Evolutionary conservation across 73 alveolate species (phyloP).

Genomic region (Durusdinium trenchii): DNA sequence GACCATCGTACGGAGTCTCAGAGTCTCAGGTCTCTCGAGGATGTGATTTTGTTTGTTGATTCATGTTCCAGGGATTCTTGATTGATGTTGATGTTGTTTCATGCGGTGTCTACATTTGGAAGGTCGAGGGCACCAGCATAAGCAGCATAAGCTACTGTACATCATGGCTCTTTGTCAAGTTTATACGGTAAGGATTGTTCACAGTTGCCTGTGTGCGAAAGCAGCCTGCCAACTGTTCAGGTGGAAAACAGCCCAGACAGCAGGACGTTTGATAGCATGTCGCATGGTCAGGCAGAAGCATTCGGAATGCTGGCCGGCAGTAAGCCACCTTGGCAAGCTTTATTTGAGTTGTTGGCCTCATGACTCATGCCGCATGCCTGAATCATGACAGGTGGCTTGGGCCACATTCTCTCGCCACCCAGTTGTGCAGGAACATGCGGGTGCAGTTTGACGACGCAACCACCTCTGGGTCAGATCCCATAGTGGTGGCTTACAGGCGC

Average conservation of each 20-base stretch:
- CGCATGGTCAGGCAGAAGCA: not conserved
- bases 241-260: slow-evolving; percentile 55
- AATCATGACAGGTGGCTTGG: not conserved
- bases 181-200: no score
- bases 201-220: no score
- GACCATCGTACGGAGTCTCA: slow-evolving; percentile 31
- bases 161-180: no score
- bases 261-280: slow-evolving; percentile 20
- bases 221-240: not conserved
- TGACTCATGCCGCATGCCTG: not conserved
- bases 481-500: slow-evolving; percentile 50
- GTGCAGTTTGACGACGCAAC: slow-evolving; percentile 70
- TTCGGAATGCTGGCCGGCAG: not conserved
- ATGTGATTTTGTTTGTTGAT: no score
- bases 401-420: not conserved
- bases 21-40: not conserved
- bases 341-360: not conserved
- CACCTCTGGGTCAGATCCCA: slow-evolving; percentile 66
- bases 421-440: slow-evolving; percentile 66
- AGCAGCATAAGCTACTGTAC: no score
- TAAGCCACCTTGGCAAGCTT: not conserved
- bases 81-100: no score
- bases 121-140: no score
- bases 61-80: no score
- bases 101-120: no score